Percentiles rank a stretch among this genome's conserved stretches.
Conservation (phyloP, 108 stramenopile species). For the Nitzschia inconspicua region DNA sequence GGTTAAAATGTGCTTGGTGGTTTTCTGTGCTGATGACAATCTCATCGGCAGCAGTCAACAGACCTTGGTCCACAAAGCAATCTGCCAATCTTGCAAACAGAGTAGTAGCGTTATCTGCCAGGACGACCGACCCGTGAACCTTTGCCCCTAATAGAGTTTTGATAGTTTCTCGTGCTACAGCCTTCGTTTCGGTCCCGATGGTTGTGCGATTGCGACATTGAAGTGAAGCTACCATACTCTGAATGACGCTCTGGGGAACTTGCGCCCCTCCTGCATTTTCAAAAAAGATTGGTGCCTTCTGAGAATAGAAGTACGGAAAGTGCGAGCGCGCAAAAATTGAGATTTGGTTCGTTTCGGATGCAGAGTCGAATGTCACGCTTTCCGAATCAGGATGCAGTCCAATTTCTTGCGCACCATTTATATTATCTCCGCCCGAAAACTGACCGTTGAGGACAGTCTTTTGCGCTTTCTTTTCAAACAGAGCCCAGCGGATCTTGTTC, state of each 20-base stretch:
- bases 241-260: conserved; percentile 57
- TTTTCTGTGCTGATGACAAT: conserved; percentile 78
- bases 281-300: conserved; percentile 48
- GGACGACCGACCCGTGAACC: conserved; percentile 17
- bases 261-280: conserved; percentile 88
- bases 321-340: conserved; percentile 50
- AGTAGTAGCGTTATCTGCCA: conserved; percentile 70
- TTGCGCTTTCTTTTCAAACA: conserved; percentile 58
- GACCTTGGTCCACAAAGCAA: conserved; percentile 20
- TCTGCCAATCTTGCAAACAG: conserved; percentile 56
- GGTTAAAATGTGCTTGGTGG: conserved; percentile 73
- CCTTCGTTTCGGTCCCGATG: conserved; percentile 40
- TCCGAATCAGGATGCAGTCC: not conserved
- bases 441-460: not conserved
- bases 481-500: conserved; percentile 79
- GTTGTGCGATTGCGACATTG: conserved; percentile 54
- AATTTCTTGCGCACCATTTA: conserved; percentile 25
- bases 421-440: not conserved
- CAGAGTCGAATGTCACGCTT: no score
- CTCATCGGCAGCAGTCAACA: conserved; percentile 51
- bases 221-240: conserved; percentile 42
- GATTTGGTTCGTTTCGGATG: conserved; percentile 22
- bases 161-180: conserved; percentile 44
- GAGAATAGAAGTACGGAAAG: conserved; percentile 64
- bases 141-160: conserved; percentile 40